Evolutionary conservation across 208 protist species (phyloP), one percentile per base, ranked within the genome.

Genomic region (Trypanosoma cruzi): DNA sequence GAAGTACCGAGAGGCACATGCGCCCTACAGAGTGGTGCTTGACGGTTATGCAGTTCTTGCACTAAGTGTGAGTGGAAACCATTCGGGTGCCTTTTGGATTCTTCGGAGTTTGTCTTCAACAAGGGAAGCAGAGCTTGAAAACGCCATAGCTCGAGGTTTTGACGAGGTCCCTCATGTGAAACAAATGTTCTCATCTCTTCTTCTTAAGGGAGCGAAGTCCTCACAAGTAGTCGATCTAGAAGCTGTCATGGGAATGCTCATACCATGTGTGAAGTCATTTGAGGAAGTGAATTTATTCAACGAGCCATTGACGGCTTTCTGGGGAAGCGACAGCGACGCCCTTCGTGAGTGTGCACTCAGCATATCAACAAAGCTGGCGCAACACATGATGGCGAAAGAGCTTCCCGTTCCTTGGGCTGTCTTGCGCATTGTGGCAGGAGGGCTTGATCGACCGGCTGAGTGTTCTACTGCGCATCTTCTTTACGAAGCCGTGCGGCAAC

Each of bases 41-140:
- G 56, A 77, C 56, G 36, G 28, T 4, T 71, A 71, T 32, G 71
- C 71, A 10, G 52, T 64, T 62, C 63, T 77, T 31, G 71, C 71
- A 0, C 29, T 77, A 24, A 34, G 32, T 26, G 57, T 77, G 14
- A 65, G 64, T 29, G 57, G 58, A 50, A 77, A 77, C 22, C 37
- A 42, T 44, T 13, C 13, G n/a, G 71, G 71, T 29, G 71, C 71
- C 0, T 77, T 77, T 52, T 57, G 62, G 11, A 36, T 66, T 49
- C 58, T 77, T 20, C 63, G 34, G 34, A 22, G 65, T 20, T 13
- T 71, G 13, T 32, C 31, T 13, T 53, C 37, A 1, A n/a, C 4
- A 34, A 4, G 65, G 34, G 4, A 60, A 18, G 56, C 37, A 7
- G 49, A 36, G 11, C 20, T 4, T 16, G 28, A n/a, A 0, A 32